Evolutionary conservation across 2,329 filamentous ascomycete genomes (phyloP).

Genomic region (Botryotinia globosa): DNA sequence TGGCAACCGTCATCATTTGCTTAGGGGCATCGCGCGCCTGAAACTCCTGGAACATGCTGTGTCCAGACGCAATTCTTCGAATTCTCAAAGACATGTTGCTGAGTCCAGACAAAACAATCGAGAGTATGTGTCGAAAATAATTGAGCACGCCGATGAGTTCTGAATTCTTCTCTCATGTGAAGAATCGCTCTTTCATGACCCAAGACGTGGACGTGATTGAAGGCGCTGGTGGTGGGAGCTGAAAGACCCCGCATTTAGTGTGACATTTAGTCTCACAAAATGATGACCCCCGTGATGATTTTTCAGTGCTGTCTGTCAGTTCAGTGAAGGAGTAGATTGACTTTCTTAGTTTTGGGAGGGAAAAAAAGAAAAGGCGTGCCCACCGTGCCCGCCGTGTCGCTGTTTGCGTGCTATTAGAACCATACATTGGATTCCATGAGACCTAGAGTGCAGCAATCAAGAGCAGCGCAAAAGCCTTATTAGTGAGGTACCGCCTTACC

Average conservation of each 20-base stretch:
- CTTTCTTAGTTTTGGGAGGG: background rate
- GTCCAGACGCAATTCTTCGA: background rate
- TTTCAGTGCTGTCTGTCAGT: constrained; percentile 8
- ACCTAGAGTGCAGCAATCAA: background rate
- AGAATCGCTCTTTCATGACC: background rate
- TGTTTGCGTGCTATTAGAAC: background rate
- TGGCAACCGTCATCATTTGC: background rate
- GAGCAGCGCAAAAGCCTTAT: background rate
- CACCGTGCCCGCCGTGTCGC: too few relatives aligned
- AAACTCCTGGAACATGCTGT: background rate
- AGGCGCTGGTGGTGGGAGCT: background rate
- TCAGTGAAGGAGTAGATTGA: background rate
- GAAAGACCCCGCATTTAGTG: background rate
- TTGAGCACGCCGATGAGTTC: background rate
- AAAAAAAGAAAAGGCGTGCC: background rate
- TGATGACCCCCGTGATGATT: background rate
- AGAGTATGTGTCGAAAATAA: background rate
- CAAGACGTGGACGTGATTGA: background rate
- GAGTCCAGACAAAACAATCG: too few relatives aligned
- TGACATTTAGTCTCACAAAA: background rate
- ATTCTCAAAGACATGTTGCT: background rate
- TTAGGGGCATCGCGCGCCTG: background rate
- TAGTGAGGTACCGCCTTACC: background rate
- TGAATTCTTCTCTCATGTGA: background rate
- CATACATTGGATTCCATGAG: background rate